Evolutionary conservation across 164 flowering plant species (phyloP), one percentile per base, ranked within the genome.

Genomic region (Hamamelis virginiana): DNA sequence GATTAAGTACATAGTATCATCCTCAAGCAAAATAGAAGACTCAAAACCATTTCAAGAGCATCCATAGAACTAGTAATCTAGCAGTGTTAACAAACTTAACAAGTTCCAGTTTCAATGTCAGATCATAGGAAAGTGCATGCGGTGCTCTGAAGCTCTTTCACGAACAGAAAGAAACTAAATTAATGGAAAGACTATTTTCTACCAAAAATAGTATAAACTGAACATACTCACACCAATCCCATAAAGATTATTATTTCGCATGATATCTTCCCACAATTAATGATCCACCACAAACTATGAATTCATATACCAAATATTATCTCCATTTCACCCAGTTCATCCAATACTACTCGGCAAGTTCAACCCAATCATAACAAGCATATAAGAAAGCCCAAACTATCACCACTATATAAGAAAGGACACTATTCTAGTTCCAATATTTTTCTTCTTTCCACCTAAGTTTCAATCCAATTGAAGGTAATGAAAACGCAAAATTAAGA

Each of bases 121-220:
- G 6, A 33, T 33, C 41, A 33, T 33, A 33, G 41, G 41, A 33
- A 33, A n/a, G n/a, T n/a, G n/a, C n/a, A 6, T 33, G 41, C 6
- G 6, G 41, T 33, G 6, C 41, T 33, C 41, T 33, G 41, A 33
- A 33, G 41, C 41, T 33, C 26, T 33, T 59, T n/a, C 8, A 33
- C 1, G 45, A 3, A 16, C 45, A 59, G 45, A 33, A 15, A 59
- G 45, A 33, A 15, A 59, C 63, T 25, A 58, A 59, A 33, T 18
- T 59, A 28, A 59, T 59, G 28, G 5, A 46, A 45, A 14, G 19
- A 55, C 5, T 2, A 22, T 66, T 15, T 27, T 26, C 64, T 23
- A 14, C 71, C 64, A 68, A 46, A 66, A 43, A 66, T 21, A 52
- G 43, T 26, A 65, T n/a, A 48, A 50, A 27, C 27, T 13, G 9